Base-by-base conservation (phyloP, 2,329 filamentous ascomycete species). In the Trichoderma sp. region DNA sequence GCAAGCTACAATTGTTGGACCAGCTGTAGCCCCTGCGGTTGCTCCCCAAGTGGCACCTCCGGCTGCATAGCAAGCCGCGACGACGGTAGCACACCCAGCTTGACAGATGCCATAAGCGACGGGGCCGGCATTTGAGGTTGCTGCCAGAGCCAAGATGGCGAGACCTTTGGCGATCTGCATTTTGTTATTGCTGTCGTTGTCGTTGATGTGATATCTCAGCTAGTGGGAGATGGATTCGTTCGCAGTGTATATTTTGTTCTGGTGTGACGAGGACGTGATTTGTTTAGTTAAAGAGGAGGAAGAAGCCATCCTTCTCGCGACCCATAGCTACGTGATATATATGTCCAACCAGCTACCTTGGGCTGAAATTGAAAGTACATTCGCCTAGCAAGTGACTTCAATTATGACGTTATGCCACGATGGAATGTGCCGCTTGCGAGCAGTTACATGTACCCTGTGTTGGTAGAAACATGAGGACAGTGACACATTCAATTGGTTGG, bases 11-110 rank as follows among this genome's bases (percentile, higher is more conserved):
- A 85, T 78, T 0, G 80, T 75, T 0, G 82, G 78, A 1, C 83
- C 80, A 6, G 83, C 83, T 1, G 77, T 75, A 0, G 76, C 76
- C 1, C 79, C 82, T 0, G 78, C 9, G 0, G 80, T 83, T 0
- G 81, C 81, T 0, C 83, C 83, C 78, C 79, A 86, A 1, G 81
- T 82, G 32, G 76, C 79, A 0, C 85, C 84, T 0, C 80, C 84
- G 3, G 81, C 84, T 2, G 76, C 51, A 62, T 86, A 86, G 72
- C 84, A 86, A 0, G 84, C 82, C 72, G 80, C 81, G 0, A 85
- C 84, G 0, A 86, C 75, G 0, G 72, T 73, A 1, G 84, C 75
- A 18, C 85, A 86, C 6, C 84, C 83, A 0, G 82, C 81, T 74
- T 87, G 84, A 60, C 82, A 86, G 14, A 14, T 47, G n/a, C 1